A percentile compares a stretch with the other conserved stretches of the same genome.
Evolutionary conservation across 805 yeast genomes (phyloP).

Genomic region (Yarrowia divulgata): DNA sequence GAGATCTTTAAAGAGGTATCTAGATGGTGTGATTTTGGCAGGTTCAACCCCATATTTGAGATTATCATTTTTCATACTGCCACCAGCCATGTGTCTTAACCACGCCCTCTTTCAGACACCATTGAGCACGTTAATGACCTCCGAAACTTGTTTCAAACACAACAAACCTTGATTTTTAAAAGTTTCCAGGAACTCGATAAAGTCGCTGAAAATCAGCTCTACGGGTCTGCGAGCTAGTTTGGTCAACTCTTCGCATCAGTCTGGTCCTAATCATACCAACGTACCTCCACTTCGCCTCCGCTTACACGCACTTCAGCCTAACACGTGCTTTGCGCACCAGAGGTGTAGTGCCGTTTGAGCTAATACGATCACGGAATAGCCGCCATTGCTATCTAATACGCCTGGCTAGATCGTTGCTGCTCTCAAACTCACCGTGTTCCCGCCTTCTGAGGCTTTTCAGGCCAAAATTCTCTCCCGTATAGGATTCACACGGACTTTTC

Average conservation of each 20-base stretch:
- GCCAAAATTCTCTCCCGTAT: not conserved
- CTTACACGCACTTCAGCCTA: not conserved
- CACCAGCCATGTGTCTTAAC: too few species aligned
- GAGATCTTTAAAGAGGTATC: too few species aligned
- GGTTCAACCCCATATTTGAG: too few species aligned
- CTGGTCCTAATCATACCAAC: not conserved
- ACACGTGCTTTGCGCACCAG: not conserved
- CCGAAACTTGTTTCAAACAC: too few species aligned
- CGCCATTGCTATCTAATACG: not conserved
- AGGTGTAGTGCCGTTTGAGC: constrained; percentile 8
- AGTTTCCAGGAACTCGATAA: not conserved
- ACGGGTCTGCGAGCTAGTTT: too few species aligned
- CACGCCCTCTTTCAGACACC: too few species aligned
- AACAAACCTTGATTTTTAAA: not conserved
- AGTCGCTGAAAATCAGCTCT: too few species aligned
- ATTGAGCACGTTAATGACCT: too few species aligned
- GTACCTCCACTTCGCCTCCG: not conserved
- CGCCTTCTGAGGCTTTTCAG: not conserved
- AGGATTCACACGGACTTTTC: not conserved
- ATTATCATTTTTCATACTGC: too few species aligned
- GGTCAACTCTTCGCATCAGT: not conserved
- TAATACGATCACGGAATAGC: not conserved
- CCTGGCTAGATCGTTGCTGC: not conserved
- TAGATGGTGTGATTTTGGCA: too few species aligned
- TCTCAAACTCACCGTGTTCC: not conserved